These are phyloP conservation scores for Sphaerobolus stellatus DNA, from an alignment of 1,284 basidiomycete species.

Conservation along the genomic window DNA sequence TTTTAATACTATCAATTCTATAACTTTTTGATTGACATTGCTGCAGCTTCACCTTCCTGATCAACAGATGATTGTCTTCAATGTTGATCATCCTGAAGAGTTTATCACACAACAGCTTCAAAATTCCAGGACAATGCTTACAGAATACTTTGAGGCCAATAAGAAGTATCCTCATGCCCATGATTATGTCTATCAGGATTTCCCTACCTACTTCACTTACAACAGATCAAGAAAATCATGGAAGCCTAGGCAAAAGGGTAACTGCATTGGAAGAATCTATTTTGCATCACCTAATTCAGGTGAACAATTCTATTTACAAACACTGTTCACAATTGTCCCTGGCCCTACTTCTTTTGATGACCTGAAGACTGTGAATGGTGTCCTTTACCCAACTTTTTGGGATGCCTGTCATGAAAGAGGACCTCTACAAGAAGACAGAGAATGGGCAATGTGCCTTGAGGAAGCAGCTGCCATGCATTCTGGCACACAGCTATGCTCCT, in stretches of 20 bases:
- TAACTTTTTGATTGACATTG: too few relatives aligned
- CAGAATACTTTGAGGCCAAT: constrained; percentile 45
- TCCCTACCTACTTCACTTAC: constrained; percentile 33
- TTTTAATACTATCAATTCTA: too few relatives aligned
- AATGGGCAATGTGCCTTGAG: constrained; percentile 40
- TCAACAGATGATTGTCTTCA: constrained; percentile 37
- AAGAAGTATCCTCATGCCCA: constrained; percentile 27
- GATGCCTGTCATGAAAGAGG: constrained; percentile 41
- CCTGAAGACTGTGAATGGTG: constrained; percentile 29
- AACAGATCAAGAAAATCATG: constrained; percentile 21
- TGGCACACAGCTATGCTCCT: constrained; percentile 35
- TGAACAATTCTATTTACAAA: constrained; percentile 39
- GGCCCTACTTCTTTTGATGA: constrained; percentile 37
- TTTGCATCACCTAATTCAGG: constrained; percentile 33
- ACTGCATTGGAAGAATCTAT: constrained; percentile 39
- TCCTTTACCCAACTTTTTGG: constrained; percentile 28
- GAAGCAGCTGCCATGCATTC: constrained; percentile 44
- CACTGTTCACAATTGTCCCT: constrained; percentile 35
- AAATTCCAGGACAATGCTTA: constrained; percentile 32
- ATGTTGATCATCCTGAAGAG: too few relatives aligned
- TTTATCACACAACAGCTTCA: constrained; percentile 25
- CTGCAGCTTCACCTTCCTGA: neutral
- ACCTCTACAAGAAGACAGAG: constrained; percentile 41
- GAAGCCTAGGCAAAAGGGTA: constrained; percentile 25
- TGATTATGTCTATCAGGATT: constrained; percentile 40